These are phyloP conservation scores for Trichophyton simii DNA, from an alignment of 2,329 filamentous ascomycete genomes.

Conservation along the genomic window DNA sequence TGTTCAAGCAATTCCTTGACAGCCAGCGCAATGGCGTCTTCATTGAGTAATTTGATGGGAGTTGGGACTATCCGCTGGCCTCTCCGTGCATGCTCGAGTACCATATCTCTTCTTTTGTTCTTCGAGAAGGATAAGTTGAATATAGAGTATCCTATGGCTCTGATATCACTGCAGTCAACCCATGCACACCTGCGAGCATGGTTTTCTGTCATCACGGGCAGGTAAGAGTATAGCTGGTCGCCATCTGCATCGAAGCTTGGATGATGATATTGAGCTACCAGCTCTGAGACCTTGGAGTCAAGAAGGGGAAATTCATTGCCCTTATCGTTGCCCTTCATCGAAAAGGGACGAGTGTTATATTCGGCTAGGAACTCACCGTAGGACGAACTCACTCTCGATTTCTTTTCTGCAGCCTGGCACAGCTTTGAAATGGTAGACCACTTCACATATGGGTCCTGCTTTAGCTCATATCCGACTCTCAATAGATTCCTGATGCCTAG, in stretches of 20 bases:
- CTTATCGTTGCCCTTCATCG: background rate
- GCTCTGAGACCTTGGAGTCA: conserved; percentile 41
- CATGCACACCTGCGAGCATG: conserved; percentile 45
- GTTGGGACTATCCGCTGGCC: conserved; percentile 25
- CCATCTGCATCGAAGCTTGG: conserved; percentile 13
- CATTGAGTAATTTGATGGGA: conserved; percentile 17
- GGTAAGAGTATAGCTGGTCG: conserved; percentile 41
- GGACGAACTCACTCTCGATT: conserved; percentile 11
- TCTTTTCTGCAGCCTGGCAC: conserved; percentile 17
- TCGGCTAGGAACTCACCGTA: conserved; percentile 27
- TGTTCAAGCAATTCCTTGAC: conserved; percentile 15
- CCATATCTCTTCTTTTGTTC: conserved; percentile 12
- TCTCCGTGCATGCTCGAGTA: conserved; percentile 27
- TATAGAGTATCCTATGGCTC: conserved; percentile 45
- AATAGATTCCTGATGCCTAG: conserved; percentile 25
- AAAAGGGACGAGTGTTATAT: conserved; percentile 19
- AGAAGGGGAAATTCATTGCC: conserved; percentile 15
- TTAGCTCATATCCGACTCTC: conserved; percentile 31
- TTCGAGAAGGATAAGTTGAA: conserved; percentile 29
- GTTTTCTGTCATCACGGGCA: conserved; percentile 51
- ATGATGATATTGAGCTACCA: conserved; percentile 34
- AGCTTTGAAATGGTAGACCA: conserved; percentile 16
- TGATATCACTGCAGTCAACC: conserved; percentile 40
- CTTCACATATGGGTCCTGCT: conserved; percentile 16
- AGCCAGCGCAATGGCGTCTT: conserved; percentile 14